Evolutionary conservation across 805 yeast species (phyloP).

Genomic region (Candida morakotiae): DNA sequence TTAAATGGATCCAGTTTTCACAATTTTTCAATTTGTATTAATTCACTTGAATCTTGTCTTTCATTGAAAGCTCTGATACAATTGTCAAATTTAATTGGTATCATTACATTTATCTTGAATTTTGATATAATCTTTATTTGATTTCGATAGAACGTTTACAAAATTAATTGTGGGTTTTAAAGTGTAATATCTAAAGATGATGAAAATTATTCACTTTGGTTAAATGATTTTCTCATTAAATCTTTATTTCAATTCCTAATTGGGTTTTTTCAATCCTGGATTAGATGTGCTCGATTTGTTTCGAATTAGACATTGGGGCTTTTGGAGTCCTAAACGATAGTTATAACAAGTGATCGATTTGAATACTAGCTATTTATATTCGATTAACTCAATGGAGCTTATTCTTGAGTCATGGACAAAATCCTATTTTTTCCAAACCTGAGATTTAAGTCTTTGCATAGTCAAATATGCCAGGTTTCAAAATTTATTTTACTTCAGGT

Average conservation of each 20-base stretch:
- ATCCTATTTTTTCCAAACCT: constrained; percentile 17
- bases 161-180: no score
- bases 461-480: constrained; percentile 65
- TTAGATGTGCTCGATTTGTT: constrained; percentile 19
- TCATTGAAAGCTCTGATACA: constrained; percentile 3
- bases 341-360: constrained; percentile 58
- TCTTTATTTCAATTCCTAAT: constrained; percentile 10
- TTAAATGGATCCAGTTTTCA: no score
- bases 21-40: background rate
- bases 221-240: no score
- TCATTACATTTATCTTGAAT: background rate
- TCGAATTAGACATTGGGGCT: constrained; percentile 70
- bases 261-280: constrained; percentile 13
- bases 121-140: no score
- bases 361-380: constrained; percentile 5
- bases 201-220: no score
- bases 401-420: constrained; percentile 66
- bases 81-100: background rate
- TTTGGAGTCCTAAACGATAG: constrained; percentile 60
- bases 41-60: constrained; percentile 5
- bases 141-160: no score
- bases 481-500: constrained; percentile 14
- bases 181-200: no score
- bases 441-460: constrained; percentile 32
- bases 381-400: constrained; percentile 81